Conservation (phyloP, 2,329 filamentous ascomycete species). For the Penicillium oxalicum region DNA sequence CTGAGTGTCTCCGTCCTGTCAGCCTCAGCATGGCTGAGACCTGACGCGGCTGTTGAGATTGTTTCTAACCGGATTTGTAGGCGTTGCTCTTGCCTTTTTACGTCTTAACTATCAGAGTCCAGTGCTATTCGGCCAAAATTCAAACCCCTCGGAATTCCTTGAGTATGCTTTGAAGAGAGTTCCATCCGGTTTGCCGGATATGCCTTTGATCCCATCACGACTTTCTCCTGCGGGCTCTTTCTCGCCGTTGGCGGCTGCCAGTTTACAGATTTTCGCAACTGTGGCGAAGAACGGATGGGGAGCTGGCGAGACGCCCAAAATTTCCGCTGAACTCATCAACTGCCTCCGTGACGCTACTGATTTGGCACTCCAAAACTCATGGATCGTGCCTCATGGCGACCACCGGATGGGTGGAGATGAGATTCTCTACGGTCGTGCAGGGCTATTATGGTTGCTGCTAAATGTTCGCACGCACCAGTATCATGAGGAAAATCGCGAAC, state of each 20-base stretch:
- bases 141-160: conserved; percentile 20
- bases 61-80: conserved; percentile 14
- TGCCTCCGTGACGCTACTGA: conserved; percentile 26
- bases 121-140: conserved; percentile 15
- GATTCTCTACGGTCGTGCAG: conserved; percentile 35
- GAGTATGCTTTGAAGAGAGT: conserved; percentile 26
- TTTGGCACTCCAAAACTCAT: conserved; percentile 26
- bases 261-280: conserved; percentile 24
- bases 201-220: conserved; percentile 23
- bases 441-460: conserved; percentile 33
- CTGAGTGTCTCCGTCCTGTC: neutral
- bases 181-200: conserved; percentile 18
- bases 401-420: conserved; percentile 34
- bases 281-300: conserved; percentile 10
- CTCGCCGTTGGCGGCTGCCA: conserved; percentile 23
- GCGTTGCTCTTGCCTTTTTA: conserved; percentile 33
- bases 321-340: conserved; percentile 25
- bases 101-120: conserved; percentile 33
- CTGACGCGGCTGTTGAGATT: conserved; percentile 1
- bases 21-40: neutral
- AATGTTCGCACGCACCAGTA: conserved; percentile 28
- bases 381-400: conserved; percentile 21
- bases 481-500: conserved; percentile 14
- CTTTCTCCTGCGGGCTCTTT: conserved; percentile 32
- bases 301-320: conserved; percentile 1